Conservation (phyloP, 805 yeast species). For the Candida piceae region DNA sequence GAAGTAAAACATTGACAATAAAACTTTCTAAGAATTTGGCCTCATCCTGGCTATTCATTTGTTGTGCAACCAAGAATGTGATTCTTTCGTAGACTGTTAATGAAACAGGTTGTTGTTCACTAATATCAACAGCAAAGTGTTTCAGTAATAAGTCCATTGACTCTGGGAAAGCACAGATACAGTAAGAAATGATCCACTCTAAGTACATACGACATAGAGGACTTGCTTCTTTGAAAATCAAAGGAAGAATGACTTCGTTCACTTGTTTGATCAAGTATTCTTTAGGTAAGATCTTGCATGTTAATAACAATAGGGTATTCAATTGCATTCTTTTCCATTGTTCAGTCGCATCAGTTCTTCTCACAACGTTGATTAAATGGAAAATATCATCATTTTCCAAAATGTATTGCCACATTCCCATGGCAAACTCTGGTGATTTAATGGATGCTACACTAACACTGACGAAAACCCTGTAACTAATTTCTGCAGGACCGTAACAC, state of each 20-base stretch:
- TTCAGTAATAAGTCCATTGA: slow-evolving; percentile 16
- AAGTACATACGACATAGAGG: slow-evolving; percentile 70
- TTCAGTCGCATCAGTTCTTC: slow-evolving; percentile 63
- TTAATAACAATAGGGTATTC: slow-evolving; percentile 46
- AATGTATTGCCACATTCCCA: slow-evolving; percentile 31
- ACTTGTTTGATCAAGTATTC: slow-evolving; percentile 24
- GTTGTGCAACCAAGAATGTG: slow-evolving; percentile 47
- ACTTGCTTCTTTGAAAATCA: slow-evolving; percentile 61
- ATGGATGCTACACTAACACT: slow-evolving; percentile 41
- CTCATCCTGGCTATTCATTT: slow-evolving; percentile 29
- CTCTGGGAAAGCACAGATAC: slow-evolving; percentile 31
- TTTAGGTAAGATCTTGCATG: slow-evolving; percentile 33
- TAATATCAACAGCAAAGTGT: slow-evolving; percentile 29
- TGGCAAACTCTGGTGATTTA: slow-evolving; percentile 27
- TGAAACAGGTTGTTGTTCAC: slow-evolving; percentile 40
- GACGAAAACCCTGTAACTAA: slow-evolving; percentile 45
- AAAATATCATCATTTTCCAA: slow-evolving; percentile 34
- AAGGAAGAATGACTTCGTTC: slow-evolving; percentile 23
- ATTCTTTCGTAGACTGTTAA: slow-evolving; percentile 64
- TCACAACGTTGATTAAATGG: slow-evolving; percentile 44
- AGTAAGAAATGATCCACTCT: slow-evolving; percentile 69
- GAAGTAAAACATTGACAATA: slow-evolving; percentile 46
- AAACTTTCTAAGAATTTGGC: slow-evolving; percentile 36
- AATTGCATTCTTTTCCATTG: slow-evolving; percentile 59
- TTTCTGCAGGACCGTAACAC: slow-evolving; percentile 56